phyloP scores from a whole-genome alignment of 2,329 filamentous ascomycete species.

The Aspergillus pseudoterreus region DNA sequence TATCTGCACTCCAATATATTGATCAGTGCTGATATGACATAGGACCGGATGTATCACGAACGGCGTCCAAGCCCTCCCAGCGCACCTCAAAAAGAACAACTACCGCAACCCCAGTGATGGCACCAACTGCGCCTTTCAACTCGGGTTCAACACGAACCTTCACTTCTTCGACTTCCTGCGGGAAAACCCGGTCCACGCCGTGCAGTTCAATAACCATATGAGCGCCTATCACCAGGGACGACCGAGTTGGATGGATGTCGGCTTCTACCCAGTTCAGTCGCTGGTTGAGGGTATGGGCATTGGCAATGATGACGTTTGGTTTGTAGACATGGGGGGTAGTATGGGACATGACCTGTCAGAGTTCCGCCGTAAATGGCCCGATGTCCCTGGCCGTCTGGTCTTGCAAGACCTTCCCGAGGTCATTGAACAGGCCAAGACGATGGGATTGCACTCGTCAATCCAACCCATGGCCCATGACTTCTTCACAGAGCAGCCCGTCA shows the following conservation, averaged over 20 bases:
- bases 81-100: conserved; percentile 18
- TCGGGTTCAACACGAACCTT: conserved; percentile 19
- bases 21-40: neutral
- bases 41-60: conserved; percentile 19
- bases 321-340: conserved; percentile 44
- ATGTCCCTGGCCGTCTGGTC: conserved; percentile 41
- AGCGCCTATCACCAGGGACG: conserved; percentile 17
- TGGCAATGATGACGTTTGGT: conserved; percentile 14
- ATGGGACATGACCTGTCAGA: conserved; percentile 39
- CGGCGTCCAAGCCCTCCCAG: conserved; percentile 17
- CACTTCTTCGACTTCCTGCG: conserved; percentile 23
- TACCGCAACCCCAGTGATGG: conserved; percentile 21
- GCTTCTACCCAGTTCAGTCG: conserved; percentile 25
- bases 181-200: conserved; percentile 13
- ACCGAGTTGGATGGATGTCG: conserved; percentile 20
- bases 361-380: conserved; percentile 34
- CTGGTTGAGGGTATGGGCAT: conserved; percentile 11
- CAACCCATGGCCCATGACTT: conserved; percentile 44
- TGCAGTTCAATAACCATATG: conserved; percentile 21
- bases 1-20: too few species aligned
- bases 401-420: conserved; percentile 48
- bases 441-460: conserved; percentile 12
- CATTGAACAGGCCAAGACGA: conserved; percentile 19
- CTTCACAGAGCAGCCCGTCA: conserved; percentile 43
- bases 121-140: conserved; percentile 21